Base-by-base conservation (phyloP, 1,139 yeast species). In the Kodamaea suecica region DNA sequence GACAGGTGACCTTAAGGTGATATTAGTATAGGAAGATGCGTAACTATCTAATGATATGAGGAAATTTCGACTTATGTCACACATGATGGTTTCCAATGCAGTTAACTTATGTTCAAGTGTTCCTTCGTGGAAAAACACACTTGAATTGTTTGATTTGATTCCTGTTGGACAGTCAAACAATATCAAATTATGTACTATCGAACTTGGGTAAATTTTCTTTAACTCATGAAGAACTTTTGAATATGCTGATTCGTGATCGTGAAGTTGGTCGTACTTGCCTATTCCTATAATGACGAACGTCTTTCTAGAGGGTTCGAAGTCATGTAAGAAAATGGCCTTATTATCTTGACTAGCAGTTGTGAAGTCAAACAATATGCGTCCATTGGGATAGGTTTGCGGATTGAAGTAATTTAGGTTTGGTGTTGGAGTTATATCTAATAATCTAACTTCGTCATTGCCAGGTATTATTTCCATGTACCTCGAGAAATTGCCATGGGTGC, bases 301-400 rank as follows among this genome's bases (percentile, higher is more conserved):
- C 54, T 87, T 87, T 35, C 97, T 63, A 57, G 73, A 86, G 1
- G 96, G 95, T 57, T 92, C 97, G 45, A 90, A 79, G 57, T 90
- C 97, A 47, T 84, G 86, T 36, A 90, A 63, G 40, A 84, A 82
- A 7, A 79, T 61, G 14, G 66, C 65, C 34, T 80, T 85, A 16
- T 70, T 65, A 39, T 82, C 86, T 9, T 73, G 72, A 21, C 64
- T 56, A 2, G 71, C 49, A 0, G 75, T 59, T 15, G 57, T 61
- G 44, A 79, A 78, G 38, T 82, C 82, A 47, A 74, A 83, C 11
- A 78, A 55, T 1, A 86, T 59, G 34, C 81, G 63, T 0, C 97
- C 97, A 34, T 73, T 72, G 1, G 97, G 96, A 49, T 77, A 85
- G 0, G 83, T 80, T 50, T 82, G 94, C 1, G 97, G 97, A 47